phyloP scores from a whole-genome alignment of 2,329 filamentous ascomycete species.

The Chaetomiaceae sp. region DNA sequence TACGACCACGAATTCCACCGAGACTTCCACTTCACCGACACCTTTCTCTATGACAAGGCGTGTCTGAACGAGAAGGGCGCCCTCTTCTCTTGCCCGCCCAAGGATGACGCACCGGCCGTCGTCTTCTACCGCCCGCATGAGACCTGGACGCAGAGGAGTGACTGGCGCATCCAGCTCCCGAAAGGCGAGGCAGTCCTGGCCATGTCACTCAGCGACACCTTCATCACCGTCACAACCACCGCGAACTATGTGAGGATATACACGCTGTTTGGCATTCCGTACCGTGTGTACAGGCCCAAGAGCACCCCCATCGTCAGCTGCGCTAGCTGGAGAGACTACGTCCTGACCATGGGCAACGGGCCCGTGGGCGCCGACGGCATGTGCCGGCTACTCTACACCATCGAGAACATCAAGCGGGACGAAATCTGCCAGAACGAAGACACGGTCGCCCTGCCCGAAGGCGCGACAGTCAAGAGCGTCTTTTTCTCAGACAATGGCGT shows the following conservation, averaged over 20 bases:
- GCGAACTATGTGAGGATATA: constrained; percentile 88
- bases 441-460: constrained; percentile 74
- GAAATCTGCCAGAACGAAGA: constrained; percentile 95
- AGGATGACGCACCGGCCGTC: constrained; percentile 61
- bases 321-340: constrained; percentile 90
- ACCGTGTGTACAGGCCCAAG: constrained; percentile 87
- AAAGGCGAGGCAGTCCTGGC: constrained; percentile 80
- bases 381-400: constrained; percentile 78
- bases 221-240: constrained; percentile 82
- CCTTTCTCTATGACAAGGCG: constrained; percentile 92
- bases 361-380: constrained; percentile 73
- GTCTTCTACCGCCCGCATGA: constrained; percentile 98
- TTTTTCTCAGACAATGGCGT: constrained; percentile 93
- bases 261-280: constrained; percentile 85
- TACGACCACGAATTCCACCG: constrained; percentile 90
- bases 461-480: constrained; percentile 68
- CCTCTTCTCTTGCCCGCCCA: constrained; percentile 76
- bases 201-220: constrained; percentile 86
- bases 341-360: constrained; percentile 94
- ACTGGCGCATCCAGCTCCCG: constrained; percentile 88
- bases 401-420: constrained; percentile 90
- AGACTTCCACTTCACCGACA: constrained; percentile 97
- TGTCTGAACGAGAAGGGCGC: constrained; percentile 82
- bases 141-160: constrained; percentile 84
- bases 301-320: constrained; percentile 86